Conservation (phyloP, 2,329 filamentous ascomycete species). For the Cladosporium sp. region DNA sequence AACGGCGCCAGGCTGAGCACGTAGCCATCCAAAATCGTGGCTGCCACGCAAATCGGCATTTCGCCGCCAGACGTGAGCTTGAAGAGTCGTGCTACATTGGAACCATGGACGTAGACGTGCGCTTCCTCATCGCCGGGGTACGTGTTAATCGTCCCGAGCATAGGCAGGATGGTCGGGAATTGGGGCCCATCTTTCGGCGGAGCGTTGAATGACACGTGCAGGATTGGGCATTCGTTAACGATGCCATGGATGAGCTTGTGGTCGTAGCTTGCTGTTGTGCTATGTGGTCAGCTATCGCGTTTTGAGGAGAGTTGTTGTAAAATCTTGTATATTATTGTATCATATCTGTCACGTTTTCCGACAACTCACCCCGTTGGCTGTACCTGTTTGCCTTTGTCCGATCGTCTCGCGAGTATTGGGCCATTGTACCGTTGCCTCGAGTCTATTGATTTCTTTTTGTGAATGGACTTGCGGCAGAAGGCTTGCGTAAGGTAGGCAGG, state of each 20-base stretch:
- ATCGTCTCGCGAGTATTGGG: not conserved
- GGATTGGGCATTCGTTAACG: conserved; percentile 67
- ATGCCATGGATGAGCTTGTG: conserved; percentile 69
- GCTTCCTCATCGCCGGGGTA: conserved; percentile 62
- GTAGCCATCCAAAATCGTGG: conserved; percentile 72
- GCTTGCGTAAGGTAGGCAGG: too few relatives aligned
- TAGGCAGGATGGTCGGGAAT: conserved; percentile 74
- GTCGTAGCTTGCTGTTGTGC: conserved; percentile 62
- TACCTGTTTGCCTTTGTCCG: conserved; percentile 4
- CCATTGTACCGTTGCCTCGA: not conserved
- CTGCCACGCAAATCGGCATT: conserved; percentile 67
- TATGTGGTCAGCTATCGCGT: not conserved
- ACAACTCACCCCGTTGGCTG: not conserved
- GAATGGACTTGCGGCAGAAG: too few relatives aligned
- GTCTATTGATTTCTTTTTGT: too few relatives aligned
- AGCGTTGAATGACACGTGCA: conserved; percentile 74
- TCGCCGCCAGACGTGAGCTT: conserved; percentile 49
- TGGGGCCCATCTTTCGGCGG: conserved; percentile 48
- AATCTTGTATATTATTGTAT: not conserved
- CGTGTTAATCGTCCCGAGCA: conserved; percentile 79
- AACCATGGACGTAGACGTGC: conserved; percentile 79
- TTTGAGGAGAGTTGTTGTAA: not conserved
- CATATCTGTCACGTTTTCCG: not conserved
- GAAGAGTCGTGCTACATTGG: conserved; percentile 74
- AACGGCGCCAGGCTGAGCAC: conserved; percentile 76